Evolutionary conservation across 306 rosid species (phyloP).

Genomic region (Inga oerstediana): DNA sequence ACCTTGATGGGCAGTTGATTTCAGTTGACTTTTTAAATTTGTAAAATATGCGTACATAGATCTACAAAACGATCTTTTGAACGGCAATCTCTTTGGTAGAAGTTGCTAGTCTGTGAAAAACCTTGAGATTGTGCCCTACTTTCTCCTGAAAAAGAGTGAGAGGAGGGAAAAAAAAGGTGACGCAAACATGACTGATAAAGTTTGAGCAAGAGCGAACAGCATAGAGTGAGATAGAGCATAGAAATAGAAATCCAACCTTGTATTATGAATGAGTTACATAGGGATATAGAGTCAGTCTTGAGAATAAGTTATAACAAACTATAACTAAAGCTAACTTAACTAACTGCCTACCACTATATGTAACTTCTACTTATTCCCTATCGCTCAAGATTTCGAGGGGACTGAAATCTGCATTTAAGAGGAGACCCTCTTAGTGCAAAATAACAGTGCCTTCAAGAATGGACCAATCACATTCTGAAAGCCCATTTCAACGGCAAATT

Average conservation of each 20-base stretch:
- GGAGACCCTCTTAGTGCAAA: background rate
- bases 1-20: background rate
- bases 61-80: slow-evolving; percentile 55
- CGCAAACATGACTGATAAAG: background rate
- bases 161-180: background rate
- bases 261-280: background rate
- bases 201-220: background rate
- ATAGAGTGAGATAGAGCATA: background rate
- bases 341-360: background rate
- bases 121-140: slow-evolving; percentile 82
- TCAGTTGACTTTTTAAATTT: background rate
- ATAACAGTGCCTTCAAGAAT: background rate
- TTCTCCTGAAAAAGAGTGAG: slow-evolving; percentile 58
- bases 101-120: slow-evolving; percentile 75
- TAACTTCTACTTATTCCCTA: background rate
- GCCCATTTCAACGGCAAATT: background rate
- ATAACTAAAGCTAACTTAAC: background rate
- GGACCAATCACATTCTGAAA: background rate
- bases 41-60: background rate
- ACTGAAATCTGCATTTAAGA: too few species aligned
- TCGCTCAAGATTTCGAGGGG: background rate
- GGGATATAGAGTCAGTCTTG: background rate
- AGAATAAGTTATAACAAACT: background rate
- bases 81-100: slow-evolving; percentile 79
- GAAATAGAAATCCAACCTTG: background rate